Conservation (phyloP, 306 rosid species). For the Oemleria cerasiformis region DNA sequence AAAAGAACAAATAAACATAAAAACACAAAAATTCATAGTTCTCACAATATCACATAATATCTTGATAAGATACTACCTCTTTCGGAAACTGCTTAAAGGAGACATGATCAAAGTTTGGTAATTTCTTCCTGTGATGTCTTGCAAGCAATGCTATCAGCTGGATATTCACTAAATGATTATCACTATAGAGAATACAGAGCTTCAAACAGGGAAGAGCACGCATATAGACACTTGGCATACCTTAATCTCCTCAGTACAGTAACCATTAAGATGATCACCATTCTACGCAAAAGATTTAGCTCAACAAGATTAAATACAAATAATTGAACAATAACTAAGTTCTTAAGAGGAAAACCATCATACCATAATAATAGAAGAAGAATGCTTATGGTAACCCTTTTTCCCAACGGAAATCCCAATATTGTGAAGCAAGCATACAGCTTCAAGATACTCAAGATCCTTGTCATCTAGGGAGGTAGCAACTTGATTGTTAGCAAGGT, state of each 20-base stretch:
- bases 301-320: not conserved
- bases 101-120: conserved; percentile 30
- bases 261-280: conserved; percentile 27
- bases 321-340: not conserved
- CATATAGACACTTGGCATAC: conserved; percentile 19
- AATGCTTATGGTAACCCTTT: conserved; percentile 40
- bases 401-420: conserved; percentile 32
- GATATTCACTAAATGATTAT: conserved; percentile 1
- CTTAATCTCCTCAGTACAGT: conserved; percentile 36
- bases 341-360: not conserved
- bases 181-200: conserved; percentile 3
- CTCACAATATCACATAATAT: not conserved
- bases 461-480: conserved; percentile 23
- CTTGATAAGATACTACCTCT: conserved; percentile 24
- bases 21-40: not conserved
- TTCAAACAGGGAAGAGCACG: conserved; percentile 10
- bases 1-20: not conserved
- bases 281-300: conserved; percentile 19
- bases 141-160: conserved; percentile 41
- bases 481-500: conserved; percentile 8
- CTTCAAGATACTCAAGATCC: conserved; percentile 44
- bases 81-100: conserved; percentile 19
- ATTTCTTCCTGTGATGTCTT: conserved; percentile 36
- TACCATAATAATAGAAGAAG: conserved; percentile 33
- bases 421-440: conserved; percentile 38